Evolutionary conservation across 345 rosid genomes (phyloP).

Genomic region (Eucalyptus marginata): DNA sequence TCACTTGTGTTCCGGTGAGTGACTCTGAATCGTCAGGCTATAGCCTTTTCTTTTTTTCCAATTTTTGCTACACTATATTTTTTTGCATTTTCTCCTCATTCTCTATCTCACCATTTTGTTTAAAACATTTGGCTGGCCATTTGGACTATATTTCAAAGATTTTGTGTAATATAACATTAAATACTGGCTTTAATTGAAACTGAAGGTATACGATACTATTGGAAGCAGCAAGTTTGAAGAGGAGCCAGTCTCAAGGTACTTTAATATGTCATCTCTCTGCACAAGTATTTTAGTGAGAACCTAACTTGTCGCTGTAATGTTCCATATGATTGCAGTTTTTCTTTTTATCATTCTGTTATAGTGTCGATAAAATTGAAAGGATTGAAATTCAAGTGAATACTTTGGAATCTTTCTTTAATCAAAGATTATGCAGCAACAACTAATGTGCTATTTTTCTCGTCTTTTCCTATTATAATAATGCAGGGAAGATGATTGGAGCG

Average conservation of each 20-base stretch:
- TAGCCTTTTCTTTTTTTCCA: not conserved
- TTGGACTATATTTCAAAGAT: not conserved
- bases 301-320: not conserved
- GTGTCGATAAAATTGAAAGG: not conserved
- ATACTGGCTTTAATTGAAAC: not conserved
- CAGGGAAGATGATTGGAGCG: constrained; percentile 88
- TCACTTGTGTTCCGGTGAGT: constrained; percentile 97
- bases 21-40: not conserved
- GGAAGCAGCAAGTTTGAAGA: constrained; percentile 74
- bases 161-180: not conserved
- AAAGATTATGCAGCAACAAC: not conserved
- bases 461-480: constrained; percentile 11
- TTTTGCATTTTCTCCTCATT: not conserved
- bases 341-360: not conserved
- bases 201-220: constrained; percentile 81
- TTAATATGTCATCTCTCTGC: not conserved
- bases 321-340: not conserved
- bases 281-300: not conserved
- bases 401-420: not conserved
- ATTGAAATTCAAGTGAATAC: not conserved
- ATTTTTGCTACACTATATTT: not conserved
- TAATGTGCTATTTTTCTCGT: not conserved
- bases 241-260: constrained; percentile 57
- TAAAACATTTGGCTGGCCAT: not conserved
- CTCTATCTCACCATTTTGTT: not conserved